These are phyloP conservation scores for Ophiostoma ulmi DNA, from an alignment of 2,329 filamentous ascomycete genomes.

Conservation along the genomic window DNA sequence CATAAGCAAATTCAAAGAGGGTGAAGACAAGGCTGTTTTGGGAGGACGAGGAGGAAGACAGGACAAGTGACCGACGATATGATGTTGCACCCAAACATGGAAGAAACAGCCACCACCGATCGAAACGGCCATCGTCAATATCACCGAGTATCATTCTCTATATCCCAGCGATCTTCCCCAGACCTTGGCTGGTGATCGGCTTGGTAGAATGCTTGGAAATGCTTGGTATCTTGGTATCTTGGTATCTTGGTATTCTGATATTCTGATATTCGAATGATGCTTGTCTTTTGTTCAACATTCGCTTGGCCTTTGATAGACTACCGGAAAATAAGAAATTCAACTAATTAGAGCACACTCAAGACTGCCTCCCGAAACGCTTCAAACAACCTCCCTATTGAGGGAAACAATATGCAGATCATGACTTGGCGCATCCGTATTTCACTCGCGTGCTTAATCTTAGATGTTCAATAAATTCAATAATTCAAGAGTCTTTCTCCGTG, in stretches of 20 bases:
- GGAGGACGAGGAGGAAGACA: too few species aligned
- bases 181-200: slow-evolving; percentile 8
- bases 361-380: background rate
- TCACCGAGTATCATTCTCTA: background rate
- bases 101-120: background rate
- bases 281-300: background rate
- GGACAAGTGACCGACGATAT: background rate
- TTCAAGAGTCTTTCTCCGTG: too few species aligned
- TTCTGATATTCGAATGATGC: background rate
- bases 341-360: too few species aligned
- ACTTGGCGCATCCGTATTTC: background rate
- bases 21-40: background rate
- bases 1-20: background rate
- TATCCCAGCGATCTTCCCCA: background rate
- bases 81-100: background rate
- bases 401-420: background rate
- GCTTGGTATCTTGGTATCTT: background rate
- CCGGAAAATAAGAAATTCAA: background rate
- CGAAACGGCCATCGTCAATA: background rate
- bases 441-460: background rate
- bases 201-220: background rate
- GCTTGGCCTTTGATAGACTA: background rate
- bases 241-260: background rate
- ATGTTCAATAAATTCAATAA: background rate
- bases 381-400: background rate